A percentile compares a stretch with the other conserved stretches of the same genome.
Evolutionary conservation across 129 eudicot species (phyloP).

Genomic region (Oenanthe sinensis): DNA sequence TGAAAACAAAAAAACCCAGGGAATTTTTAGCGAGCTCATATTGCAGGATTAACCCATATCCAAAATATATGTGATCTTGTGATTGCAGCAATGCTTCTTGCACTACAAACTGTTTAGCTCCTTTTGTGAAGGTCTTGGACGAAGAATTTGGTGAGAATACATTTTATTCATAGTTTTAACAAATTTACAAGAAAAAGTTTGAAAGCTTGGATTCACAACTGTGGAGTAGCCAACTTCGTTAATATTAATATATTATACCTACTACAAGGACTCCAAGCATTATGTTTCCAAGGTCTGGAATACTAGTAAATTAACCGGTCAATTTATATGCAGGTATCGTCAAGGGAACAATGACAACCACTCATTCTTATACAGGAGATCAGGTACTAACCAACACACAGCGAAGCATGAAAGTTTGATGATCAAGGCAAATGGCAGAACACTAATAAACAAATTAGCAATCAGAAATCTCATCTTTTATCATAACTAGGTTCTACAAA

Average conservation of each 20-base stretch:
- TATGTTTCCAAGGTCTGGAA: background rate
- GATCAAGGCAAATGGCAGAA: background rate
- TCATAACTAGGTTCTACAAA: background rate
- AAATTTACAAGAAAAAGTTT: background rate
- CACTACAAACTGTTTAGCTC: conserved; percentile 98
- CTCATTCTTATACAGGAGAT: conserved; percentile 98
- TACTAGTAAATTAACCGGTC: background rate
- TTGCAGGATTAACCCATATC: background rate
- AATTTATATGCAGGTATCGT: conserved; percentile 47
- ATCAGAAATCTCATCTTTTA: background rate
- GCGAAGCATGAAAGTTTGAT: background rate
- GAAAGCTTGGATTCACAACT: background rate
- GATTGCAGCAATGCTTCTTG: conserved; percentile 89
- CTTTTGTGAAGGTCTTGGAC: conserved; percentile 84
- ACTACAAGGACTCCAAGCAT: background rate
- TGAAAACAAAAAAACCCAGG: background rate
- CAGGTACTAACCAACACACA: conserved; percentile 38
- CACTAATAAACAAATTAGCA: no score
- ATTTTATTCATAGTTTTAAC: background rate
- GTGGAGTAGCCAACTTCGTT: background rate
- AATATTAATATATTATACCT: background rate
- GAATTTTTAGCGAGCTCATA: background rate
- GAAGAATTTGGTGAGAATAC: conserved; percentile 65
- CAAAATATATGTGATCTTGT: conserved; percentile 1
- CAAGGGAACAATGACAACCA: conserved; percentile 98